phyloP scores from a whole-genome alignment of 306 rosid species.

The Pyrus bretschneideri region DNA sequence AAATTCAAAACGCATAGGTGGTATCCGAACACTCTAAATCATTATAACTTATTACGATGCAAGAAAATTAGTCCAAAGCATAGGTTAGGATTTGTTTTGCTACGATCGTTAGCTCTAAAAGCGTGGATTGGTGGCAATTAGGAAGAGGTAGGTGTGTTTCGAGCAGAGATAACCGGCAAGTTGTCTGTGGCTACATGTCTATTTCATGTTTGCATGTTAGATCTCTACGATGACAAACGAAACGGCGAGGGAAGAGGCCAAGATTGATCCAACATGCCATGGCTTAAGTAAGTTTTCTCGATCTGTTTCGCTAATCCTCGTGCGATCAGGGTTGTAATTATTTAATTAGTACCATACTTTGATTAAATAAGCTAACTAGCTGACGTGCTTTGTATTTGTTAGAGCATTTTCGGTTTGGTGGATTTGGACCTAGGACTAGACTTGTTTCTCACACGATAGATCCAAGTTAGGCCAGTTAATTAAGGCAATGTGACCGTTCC shows the following conservation, averaged over 20 bases:
- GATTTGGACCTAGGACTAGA: no score
- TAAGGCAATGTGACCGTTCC: fast-evolving
- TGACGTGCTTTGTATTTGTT: no score
- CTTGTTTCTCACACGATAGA: no score
- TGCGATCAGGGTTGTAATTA: not conserved
- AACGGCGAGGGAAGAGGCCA: not conserved
- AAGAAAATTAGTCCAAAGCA: not conserved
- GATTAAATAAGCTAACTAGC: not conserved
- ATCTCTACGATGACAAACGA: conserved; percentile 12
- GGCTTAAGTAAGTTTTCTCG: not conserved
- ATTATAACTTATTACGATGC: no score
- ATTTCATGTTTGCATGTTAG: conserved; percentile 31
- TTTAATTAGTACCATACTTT: not conserved
- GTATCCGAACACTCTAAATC: no score
- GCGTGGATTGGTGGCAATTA: not conserved
- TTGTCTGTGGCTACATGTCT: conserved; percentile 32
- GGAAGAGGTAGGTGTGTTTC: not conserved
- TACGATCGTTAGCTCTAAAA: no score
- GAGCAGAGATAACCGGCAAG: conserved; percentile 17
- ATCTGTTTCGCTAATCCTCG: not conserved
- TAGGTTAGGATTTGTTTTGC: not conserved
- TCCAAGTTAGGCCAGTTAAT: not conserved
- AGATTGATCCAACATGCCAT: not conserved
- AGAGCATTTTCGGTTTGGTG: no score
- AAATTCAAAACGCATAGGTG: fast-evolving